Evolutionary conservation across 2,329 filamentous ascomycete species (phyloP).

Genomic region (Colletotrichum cordylinicola): DNA sequence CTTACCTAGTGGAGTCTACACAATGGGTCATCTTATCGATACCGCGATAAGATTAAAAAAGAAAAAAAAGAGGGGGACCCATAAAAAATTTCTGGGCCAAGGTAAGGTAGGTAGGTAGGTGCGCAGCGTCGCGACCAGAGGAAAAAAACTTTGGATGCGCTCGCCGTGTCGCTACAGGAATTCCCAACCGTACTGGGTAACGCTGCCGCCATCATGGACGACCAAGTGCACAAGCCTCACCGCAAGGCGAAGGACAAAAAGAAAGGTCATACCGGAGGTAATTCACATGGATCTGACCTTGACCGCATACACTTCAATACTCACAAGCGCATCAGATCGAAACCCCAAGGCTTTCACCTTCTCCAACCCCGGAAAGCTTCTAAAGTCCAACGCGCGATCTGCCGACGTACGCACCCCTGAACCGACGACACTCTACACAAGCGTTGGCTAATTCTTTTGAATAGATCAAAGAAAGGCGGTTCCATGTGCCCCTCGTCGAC

Average conservation of each 20-base stretch:
- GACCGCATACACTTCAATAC: neutral
- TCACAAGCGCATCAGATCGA: conserved; percentile 53
- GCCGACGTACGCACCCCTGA: conserved; percentile 61
- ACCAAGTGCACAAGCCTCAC: conserved; percentile 86
- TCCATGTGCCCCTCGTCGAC: conserved; percentile 97
- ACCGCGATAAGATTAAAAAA: conserved; percentile 9
- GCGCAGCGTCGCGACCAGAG: conserved; percentile 8
- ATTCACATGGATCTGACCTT: conserved; percentile 20
- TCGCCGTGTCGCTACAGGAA: neutral
- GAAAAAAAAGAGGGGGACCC: neutral
- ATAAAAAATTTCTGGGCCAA: conserved; percentile 11
- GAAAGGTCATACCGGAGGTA: conserved; percentile 70
- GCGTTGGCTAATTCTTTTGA: neutral
- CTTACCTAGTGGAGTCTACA: neutral
- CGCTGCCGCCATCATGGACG: conserved; percentile 66
- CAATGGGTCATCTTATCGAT: neutral
- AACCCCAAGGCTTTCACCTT: conserved; percentile 94
- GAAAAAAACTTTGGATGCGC: neutral
- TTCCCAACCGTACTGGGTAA: neutral
- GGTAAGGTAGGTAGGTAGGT: neutral
- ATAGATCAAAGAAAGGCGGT: conserved; percentile 90
- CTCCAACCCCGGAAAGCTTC: conserved; percentile 79
- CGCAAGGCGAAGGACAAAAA: conserved; percentile 82
- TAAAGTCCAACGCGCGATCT: conserved; percentile 75
- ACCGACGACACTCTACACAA: neutral